phyloP scores from a whole-genome alignment of 208 protist species.

The Leishmania amazonensis region DNA sequence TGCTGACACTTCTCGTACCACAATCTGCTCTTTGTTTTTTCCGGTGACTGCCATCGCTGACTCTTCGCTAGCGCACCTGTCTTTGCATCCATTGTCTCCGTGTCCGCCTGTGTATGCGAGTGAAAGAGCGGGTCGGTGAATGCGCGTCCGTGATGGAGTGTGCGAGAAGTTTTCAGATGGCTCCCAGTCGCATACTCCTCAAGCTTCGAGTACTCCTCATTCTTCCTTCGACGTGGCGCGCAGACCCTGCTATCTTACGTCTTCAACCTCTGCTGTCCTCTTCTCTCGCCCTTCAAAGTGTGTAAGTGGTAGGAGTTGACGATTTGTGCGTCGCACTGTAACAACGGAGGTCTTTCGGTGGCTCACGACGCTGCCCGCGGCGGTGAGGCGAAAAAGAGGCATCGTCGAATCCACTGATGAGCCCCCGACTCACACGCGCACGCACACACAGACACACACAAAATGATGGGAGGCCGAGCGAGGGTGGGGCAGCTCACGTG shows the following conservation, averaged over 20 bases:
- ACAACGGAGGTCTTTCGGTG: not conserved
- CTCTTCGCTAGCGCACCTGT: not conserved
- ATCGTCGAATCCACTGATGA: not conserved
- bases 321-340: not conserved
- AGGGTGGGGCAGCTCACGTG: not conserved
- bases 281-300: not conserved
- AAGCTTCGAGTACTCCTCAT: conserved; percentile 16
- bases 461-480: not conserved
- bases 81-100: not conserved
- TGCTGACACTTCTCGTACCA: not conserved
- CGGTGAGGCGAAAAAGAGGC: not conserved
- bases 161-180: not conserved
- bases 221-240: not conserved
- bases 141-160: not conserved
- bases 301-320: not conserved
- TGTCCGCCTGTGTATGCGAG: not conserved
- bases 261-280: not conserved
- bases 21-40: not conserved
- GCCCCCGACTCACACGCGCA: too few species aligned
- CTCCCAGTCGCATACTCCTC: conserved; percentile 3
- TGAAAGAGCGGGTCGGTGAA: not conserved
- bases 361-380: too few species aligned
- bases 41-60: not conserved
- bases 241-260: not conserved
- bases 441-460: not conserved